Evolutionary conservation across 352 stramenopile species (phyloP).

Genomic region (Elongisporangium senticosum): DNA sequence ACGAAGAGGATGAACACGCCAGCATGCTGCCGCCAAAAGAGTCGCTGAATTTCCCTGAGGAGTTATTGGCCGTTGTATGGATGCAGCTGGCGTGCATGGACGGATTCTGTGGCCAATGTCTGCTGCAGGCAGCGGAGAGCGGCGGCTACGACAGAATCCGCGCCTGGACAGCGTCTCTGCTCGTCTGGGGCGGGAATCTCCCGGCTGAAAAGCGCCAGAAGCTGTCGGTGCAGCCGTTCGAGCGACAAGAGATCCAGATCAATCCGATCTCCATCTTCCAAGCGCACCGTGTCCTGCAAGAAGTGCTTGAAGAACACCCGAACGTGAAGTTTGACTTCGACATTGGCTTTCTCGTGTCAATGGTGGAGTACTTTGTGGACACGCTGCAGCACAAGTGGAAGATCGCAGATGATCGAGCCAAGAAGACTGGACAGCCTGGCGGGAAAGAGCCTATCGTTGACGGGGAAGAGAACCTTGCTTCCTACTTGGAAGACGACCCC

Average conservation of each 20-base stretch:
- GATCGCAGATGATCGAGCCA: slow-evolving; percentile 22
- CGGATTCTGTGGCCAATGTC: slow-evolving; percentile 74
- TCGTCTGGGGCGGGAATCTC: slow-evolving; percentile 68
- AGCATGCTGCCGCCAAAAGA: slow-evolving; percentile 13
- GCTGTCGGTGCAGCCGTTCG: slow-evolving; percentile 52
- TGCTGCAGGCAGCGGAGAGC: slow-evolving; percentile 71
- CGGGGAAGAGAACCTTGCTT: background rate
- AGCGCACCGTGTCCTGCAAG: slow-evolving; percentile 41
- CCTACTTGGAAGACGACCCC: background rate
- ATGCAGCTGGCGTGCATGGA: slow-evolving; percentile 78
- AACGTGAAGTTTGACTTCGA: slow-evolving; percentile 69
- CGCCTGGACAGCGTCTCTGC: slow-evolving; percentile 67
- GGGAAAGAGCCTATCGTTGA: slow-evolving; percentile 7
- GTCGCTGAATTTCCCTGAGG: slow-evolving; percentile 40
- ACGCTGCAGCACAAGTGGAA: slow-evolving; percentile 49
- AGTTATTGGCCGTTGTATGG: slow-evolving; percentile 74
- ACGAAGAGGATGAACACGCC: slow-evolving; percentile 7
- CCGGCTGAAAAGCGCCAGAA: slow-evolving; percentile 19
- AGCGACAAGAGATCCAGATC: slow-evolving; percentile 64
- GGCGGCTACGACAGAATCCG: slow-evolving; percentile 77
- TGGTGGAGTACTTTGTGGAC: slow-evolving; percentile 77
- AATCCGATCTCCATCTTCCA: slow-evolving; percentile 53
- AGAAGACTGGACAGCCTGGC: slow-evolving; percentile 8
- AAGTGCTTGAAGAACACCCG: slow-evolving; percentile 53
- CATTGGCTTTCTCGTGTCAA: slow-evolving; percentile 59